phyloP scores from a whole-genome alignment of 108 stramenopile genomes.

The Bacterosira constricta region DNA sequence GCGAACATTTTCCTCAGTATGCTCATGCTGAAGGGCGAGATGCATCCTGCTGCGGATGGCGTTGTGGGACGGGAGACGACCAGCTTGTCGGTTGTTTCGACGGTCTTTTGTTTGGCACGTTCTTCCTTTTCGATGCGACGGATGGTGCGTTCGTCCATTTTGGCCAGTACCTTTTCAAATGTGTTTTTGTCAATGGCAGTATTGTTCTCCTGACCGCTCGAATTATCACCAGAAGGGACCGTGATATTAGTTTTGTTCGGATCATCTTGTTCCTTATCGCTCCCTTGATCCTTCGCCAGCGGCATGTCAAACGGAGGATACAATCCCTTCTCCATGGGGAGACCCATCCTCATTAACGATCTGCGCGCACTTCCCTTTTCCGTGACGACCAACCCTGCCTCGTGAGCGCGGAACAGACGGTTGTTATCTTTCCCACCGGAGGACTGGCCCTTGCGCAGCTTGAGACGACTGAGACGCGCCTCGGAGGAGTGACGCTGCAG shows the following conservation, averaged over 20 bases:
- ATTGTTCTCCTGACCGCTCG: not conserved
- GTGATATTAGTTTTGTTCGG: not conserved
- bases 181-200: not conserved
- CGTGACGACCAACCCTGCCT: slow-evolving; percentile 44
- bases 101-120: slow-evolving; percentile 10
- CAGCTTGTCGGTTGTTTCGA: not conserved
- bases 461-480: slow-evolving; percentile 23
- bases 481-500: slow-evolving; percentile 25
- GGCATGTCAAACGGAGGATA: not conserved
- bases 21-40: slow-evolving; percentile 31
- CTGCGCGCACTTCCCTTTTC: slow-evolving; percentile 32
- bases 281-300: not conserved
- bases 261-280: not conserved
- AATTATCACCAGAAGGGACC: not conserved
- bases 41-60: slow-evolving; percentile 9
- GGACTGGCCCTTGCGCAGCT: slow-evolving; percentile 29
- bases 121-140: slow-evolving; percentile 31
- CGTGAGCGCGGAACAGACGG: slow-evolving; percentile 46
- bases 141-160: slow-evolving; percentile 41
- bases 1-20: slow-evolving; percentile 36
- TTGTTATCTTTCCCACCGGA: slow-evolving; percentile 16
- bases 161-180: slow-evolving; percentile 17
- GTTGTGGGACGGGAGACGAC: not conserved
- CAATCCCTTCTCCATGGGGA: slow-evolving; percentile 26
- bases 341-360: slow-evolving; percentile 33